Evolutionary conservation across 148 eudicot species (phyloP).

Genomic region (Cornus kousa): DNA sequence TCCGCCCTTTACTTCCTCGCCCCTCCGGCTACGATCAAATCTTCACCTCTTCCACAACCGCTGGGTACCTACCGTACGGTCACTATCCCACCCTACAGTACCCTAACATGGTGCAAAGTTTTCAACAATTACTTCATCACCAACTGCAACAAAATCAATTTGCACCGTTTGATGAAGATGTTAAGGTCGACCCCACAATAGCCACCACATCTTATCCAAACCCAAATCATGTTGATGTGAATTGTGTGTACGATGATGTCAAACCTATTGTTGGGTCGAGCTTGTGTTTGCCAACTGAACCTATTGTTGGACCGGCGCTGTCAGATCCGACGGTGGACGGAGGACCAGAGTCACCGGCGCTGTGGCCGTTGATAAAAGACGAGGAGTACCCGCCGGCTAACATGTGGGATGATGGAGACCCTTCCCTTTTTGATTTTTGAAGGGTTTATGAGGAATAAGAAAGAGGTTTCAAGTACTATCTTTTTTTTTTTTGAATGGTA

Average conservation of each 20-base stretch:
- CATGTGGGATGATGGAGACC: constrained; percentile 80
- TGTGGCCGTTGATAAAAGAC: constrained; percentile 24
- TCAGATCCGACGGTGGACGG: constrained; percentile 27
- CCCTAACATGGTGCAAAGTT: constrained; percentile 31
- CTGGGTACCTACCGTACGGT: constrained; percentile 20
- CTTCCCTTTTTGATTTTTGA: constrained; percentile 57
- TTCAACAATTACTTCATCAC: constrained; percentile 12
- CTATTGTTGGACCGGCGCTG: constrained; percentile 19
- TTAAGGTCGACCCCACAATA: constrained; percentile 1
- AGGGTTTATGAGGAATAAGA: background rate
- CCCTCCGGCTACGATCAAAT: constrained; percentile 41
- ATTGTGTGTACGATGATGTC: constrained; percentile 31
- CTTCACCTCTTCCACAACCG: constrained; percentile 7
- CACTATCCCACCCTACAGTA: constrained; percentile 32
- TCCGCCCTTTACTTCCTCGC: constrained; percentile 72
- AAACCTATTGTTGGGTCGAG: constrained; percentile 43
- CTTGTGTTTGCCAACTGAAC: constrained; percentile 29
- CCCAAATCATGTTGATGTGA: constrained; percentile 18
- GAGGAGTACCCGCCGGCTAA: constrained; percentile 50
- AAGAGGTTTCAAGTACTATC: background rate
- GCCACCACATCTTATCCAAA: constrained; percentile 8
- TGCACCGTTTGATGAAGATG: background rate
- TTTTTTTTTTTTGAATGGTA: too few relatives aligned
- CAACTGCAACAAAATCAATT: constrained; percentile 13
- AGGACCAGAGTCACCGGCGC: constrained; percentile 14